phyloP scores from a whole-genome alignment of 1,284 basidiomycete species.

The Rhodotorula sp. region DNA sequence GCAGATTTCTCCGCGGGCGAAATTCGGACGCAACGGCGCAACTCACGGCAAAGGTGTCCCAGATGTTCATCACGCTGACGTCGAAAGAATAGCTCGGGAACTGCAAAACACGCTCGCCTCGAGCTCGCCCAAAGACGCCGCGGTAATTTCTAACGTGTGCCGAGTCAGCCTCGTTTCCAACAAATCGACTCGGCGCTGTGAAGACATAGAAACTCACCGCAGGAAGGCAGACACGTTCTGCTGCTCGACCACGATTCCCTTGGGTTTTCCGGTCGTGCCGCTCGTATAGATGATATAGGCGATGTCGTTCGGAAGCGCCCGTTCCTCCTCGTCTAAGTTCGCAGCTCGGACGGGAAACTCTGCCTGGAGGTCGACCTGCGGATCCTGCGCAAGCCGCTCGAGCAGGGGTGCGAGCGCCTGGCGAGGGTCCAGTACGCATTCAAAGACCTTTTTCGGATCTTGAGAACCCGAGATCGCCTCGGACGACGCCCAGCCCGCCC shows the following conservation, averaged over 20 bases:
- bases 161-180: background rate
- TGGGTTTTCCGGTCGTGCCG: slow-evolving; percentile 43
- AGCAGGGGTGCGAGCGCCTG: slow-evolving; percentile 10
- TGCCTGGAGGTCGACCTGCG: background rate
- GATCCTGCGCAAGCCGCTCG: background rate
- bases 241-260: slow-evolving; percentile 41
- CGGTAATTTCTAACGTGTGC: slow-evolving; percentile 35
- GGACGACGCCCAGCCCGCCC: slow-evolving; percentile 9
- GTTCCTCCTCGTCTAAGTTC: background rate
- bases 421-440: slow-evolving; percentile 16
- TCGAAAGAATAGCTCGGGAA: slow-evolving; percentile 44
- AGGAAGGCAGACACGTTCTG: slow-evolving; percentile 40
- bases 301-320: slow-evolving; percentile 9
- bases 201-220: slow-evolving; percentile 9
- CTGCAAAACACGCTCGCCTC: slow-evolving; percentile 39
- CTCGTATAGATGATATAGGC: slow-evolving; percentile 44
- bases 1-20: background rate
- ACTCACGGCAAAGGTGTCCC: slow-evolving; percentile 40
- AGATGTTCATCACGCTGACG: slow-evolving; percentile 44
- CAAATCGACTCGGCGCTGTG: too few species aligned
- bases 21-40: background rate
- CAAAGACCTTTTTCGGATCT: background rate
- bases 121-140: slow-evolving; percentile 37
- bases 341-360: slow-evolving; percentile 3
- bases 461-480: too few species aligned